Conservation (phyloP, 2,329 filamentous ascomycete species). For the Colletotrichum cereale region DNA sequence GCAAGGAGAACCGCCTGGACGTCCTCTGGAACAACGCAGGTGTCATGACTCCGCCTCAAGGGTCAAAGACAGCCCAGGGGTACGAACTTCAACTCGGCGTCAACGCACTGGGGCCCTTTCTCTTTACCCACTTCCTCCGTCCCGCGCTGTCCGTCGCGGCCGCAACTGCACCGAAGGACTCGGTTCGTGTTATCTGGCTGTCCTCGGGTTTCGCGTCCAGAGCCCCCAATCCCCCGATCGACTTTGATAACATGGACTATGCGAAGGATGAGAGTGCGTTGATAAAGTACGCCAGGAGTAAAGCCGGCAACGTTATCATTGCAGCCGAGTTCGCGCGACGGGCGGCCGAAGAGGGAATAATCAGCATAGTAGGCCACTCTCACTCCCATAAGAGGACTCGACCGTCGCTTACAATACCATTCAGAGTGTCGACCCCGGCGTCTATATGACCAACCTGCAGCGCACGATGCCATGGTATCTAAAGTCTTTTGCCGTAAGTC, state of each 20-base stretch:
- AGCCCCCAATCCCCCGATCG: constrained; percentile 44
- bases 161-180: constrained; percentile 40
- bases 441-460: constrained; percentile 36
- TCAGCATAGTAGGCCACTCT: constrained; percentile 2
- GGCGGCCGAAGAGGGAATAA: neutral
- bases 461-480: constrained; percentile 11
- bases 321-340: constrained; percentile 47
- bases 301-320: constrained; percentile 47
- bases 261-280: constrained; percentile 41
- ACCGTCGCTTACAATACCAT: neutral
- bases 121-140: constrained; percentile 48
- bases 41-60: constrained; percentile 52
- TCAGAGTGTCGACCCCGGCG: constrained; percentile 27
- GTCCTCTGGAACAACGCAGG: constrained; percentile 57
- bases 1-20: constrained; percentile 48
- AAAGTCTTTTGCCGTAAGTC: constrained; percentile 10
- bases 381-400: neutral
- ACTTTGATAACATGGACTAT: constrained; percentile 49
- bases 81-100: constrained; percentile 49
- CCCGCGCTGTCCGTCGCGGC: constrained; percentile 45
- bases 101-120: constrained; percentile 47
- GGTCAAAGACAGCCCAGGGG: constrained; percentile 51
- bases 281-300: constrained; percentile 48
- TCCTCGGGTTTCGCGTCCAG: constrained; percentile 43
- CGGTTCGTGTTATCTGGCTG: constrained; percentile 48